These are phyloP conservation scores for Drechslera avenae DNA, from an alignment of 2,329 filamentous ascomycete species.

Conservation along the genomic window DNA sequence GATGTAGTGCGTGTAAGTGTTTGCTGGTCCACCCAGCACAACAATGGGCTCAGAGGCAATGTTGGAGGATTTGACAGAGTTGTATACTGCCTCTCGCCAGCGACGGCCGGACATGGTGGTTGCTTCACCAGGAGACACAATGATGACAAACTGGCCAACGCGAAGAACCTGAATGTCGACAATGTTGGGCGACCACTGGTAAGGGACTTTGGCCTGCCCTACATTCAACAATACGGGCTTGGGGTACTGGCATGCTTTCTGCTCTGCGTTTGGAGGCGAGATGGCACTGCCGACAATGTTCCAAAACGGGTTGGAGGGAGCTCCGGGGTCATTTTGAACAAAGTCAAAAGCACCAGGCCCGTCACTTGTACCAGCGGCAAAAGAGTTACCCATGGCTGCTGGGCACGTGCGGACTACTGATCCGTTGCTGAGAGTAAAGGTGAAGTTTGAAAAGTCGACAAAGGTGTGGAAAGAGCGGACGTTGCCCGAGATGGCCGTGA, in stretches of 20 bases:
- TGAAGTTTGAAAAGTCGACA: constrained; percentile 77
- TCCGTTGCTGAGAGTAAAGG: constrained; percentile 75
- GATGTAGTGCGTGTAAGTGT: constrained; percentile 86
- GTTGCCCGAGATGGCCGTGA: constrained; percentile 63
- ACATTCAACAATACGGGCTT: constrained; percentile 91
- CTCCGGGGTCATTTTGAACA: constrained; percentile 79
- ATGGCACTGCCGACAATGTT: constrained; percentile 73
- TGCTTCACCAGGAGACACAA: constrained; percentile 84
- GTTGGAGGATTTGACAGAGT: constrained; percentile 27
- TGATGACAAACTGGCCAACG: constrained; percentile 81
- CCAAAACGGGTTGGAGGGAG: constrained; percentile 83
- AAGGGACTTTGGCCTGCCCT: constrained; percentile 77
- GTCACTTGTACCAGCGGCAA: constrained; percentile 90
- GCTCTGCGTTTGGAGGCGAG: constrained; percentile 70
- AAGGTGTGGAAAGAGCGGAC: constrained; percentile 86
- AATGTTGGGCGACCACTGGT: constrained; percentile 88
- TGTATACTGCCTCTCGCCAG: constrained; percentile 66
- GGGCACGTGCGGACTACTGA: constrained; percentile 75
- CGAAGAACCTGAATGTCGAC: constrained; percentile 87
- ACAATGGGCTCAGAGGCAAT: constrained; percentile 59
- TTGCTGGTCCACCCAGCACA: constrained; percentile 85
- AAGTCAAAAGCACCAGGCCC: constrained; percentile 93
- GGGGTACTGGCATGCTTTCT: constrained; percentile 75
- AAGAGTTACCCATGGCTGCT: constrained; percentile 87
- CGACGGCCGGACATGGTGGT: constrained; percentile 91